phyloP scores from a whole-genome alignment of 2,329 filamentous ascomycete genomes.

The Atkinsonella texensis region DNA sequence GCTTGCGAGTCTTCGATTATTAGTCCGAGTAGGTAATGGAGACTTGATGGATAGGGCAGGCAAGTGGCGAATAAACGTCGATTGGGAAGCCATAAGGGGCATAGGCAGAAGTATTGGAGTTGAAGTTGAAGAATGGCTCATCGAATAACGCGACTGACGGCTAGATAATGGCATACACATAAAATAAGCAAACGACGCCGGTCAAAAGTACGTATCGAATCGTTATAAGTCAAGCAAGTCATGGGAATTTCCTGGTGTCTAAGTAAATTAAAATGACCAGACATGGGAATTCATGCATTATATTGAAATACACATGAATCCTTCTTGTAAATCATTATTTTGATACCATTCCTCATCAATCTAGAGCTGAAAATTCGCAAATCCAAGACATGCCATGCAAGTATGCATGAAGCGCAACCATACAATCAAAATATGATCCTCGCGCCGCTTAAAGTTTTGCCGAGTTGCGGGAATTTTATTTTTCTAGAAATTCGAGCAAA shows the following conservation, averaged over 20 bases:
- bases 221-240: not conserved
- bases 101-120: conserved; percentile 63
- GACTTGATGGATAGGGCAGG: conserved; percentile 58
- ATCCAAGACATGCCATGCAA: not conserved
- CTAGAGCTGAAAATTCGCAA: not conserved
- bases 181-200: not conserved
- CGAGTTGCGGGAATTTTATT: no score
- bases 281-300: not conserved
- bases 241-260: no score
- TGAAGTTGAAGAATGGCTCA: conserved; percentile 67
- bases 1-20: conserved; percentile 54
- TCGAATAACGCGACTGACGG: conserved; percentile 35
- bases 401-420: not conserved
- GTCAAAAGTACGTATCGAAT: not conserved
- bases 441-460: no score
- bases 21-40: conserved; percentile 50
- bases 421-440: not conserved
- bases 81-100: conserved; percentile 62
- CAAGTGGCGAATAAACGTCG: conserved; percentile 68
- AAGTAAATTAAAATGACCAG: not conserved
- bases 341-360: not conserved
- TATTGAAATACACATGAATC: not conserved
- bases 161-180: not conserved
- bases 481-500: no score
- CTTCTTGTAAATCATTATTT: not conserved